These are phyloP conservation scores for Botrytis byssoidea DNA, from an alignment of 2,329 filamentous ascomycete genomes.

Conservation along the genomic window DNA sequence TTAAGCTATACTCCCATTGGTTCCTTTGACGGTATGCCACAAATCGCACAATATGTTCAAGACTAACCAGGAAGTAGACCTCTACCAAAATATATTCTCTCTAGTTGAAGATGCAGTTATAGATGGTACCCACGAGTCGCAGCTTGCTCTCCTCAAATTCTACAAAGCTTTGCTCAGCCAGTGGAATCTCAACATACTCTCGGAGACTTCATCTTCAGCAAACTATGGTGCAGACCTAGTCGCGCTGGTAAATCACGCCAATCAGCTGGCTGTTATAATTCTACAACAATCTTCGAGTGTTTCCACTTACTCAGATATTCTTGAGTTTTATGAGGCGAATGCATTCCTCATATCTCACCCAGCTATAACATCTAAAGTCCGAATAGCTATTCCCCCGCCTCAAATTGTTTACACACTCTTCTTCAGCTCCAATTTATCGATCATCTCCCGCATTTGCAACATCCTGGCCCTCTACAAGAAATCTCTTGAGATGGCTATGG, in stretches of 20 bases:
- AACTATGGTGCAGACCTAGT: constrained; percentile 39
- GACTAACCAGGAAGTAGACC: constrained; percentile 43
- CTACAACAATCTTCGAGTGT: constrained; percentile 51
- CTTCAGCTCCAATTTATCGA: constrained; percentile 62
- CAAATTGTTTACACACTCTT: constrained; percentile 68
- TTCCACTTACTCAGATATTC: constrained; percentile 54
- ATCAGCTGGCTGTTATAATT: constrained; percentile 57
- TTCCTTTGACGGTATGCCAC: constrained; percentile 53
- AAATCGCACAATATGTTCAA: neutral
- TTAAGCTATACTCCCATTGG: constrained; percentile 55
- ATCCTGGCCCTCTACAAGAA: constrained; percentile 72
- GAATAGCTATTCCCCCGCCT: constrained; percentile 66
- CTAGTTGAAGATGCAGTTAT: constrained; percentile 53
- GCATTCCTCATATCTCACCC: constrained; percentile 55
- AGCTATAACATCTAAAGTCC: constrained; percentile 52
- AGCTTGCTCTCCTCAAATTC: constrained; percentile 60
- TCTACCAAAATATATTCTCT: constrained; percentile 49
- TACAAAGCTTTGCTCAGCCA: constrained; percentile 66
- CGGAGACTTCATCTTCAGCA: constrained; percentile 36
- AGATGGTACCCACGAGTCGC: constrained; percentile 51
- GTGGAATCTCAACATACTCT: constrained; percentile 51
- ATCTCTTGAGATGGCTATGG: constrained; percentile 66
- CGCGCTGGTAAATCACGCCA: constrained; percentile 49
- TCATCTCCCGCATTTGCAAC: constrained; percentile 66
- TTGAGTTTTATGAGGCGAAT: constrained; percentile 68